Conservation (phyloP, 2,329 filamentous ascomycete species). For the Rhinocladiella mackenziei region DNA sequence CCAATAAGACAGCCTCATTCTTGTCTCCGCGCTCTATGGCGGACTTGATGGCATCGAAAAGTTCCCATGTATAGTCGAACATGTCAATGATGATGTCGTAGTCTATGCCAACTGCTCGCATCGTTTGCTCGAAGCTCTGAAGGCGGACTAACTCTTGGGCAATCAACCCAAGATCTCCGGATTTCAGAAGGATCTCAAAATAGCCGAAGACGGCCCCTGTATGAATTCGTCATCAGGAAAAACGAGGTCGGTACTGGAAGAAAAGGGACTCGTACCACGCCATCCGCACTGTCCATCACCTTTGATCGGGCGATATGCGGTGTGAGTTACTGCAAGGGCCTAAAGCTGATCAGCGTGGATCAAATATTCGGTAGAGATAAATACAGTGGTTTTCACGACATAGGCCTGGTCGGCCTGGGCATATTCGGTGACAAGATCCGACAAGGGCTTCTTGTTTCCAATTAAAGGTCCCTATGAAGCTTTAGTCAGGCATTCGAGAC, state of each 20-base stretch:
- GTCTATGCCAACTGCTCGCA: constrained; percentile 66
- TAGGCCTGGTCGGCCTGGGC: constrained; percentile 81
- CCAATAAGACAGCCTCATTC: constrained; percentile 55
- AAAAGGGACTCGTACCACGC: constrained; percentile 68
- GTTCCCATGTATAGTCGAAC: constrained; percentile 65
- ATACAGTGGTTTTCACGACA: constrained; percentile 79
- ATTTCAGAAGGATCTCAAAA: constrained; percentile 75
- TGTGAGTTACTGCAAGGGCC: constrained; percentile 78
- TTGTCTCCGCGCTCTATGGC: constrained; percentile 56
- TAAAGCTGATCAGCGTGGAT: constrained; percentile 38
- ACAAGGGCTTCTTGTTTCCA: constrained; percentile 67
- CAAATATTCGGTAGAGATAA: constrained; percentile 11
- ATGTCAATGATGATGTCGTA: constrained; percentile 76
- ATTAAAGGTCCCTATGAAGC: constrained; percentile 71
- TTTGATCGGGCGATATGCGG: constrained; percentile 79
- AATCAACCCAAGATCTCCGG: constrained; percentile 61
- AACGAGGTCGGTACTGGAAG: constrained; percentile 13
- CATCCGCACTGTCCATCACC: constrained; percentile 97
- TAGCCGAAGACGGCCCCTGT: constrained; percentile 88
- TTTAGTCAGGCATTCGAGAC: neutral
- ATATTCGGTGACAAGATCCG: constrained; percentile 77
- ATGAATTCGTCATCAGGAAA: neutral
- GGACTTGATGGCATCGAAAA: constrained; percentile 62
- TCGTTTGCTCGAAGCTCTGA: constrained; percentile 64
- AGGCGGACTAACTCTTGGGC: constrained; percentile 69